phyloP scores from a whole-genome alignment of 768 basidiomycete genomes.

The Naganishia onofrii region DNA sequence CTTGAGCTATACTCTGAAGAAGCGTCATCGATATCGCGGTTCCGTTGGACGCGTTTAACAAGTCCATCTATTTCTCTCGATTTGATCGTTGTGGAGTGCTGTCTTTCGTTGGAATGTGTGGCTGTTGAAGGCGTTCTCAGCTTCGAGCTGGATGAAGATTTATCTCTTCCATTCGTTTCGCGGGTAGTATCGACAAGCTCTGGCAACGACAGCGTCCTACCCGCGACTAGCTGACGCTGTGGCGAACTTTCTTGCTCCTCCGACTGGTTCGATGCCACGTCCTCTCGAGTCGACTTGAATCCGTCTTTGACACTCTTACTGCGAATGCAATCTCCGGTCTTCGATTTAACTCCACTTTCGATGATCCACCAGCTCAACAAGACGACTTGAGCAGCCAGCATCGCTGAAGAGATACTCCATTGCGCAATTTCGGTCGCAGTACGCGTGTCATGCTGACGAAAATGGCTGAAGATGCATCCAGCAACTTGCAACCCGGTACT shows the following conservation, averaged over 20 bases:
- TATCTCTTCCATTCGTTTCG: background rate
- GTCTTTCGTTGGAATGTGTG: background rate
- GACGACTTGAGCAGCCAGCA: background rate
- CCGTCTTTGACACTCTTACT: background rate
- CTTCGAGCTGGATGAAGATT: background rate
- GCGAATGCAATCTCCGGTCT: background rate
- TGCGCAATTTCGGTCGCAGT: too few relatives aligned
- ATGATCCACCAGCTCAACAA: conserved; percentile 1
- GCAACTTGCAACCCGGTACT: background rate
- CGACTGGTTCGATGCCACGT: background rate
- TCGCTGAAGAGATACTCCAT: background rate
- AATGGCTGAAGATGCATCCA: background rate
- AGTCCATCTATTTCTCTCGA: background rate
- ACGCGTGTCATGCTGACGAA: background rate
- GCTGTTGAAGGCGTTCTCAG: background rate
- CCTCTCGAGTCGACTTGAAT: background rate
- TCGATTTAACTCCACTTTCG: background rate
- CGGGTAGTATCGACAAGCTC: background rate
- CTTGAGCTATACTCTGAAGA: background rate
- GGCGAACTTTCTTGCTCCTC: background rate
- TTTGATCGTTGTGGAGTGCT: background rate
- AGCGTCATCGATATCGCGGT: background rate
- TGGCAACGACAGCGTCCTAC: too few relatives aligned
- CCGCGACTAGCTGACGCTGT: too few relatives aligned
- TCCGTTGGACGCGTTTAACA: background rate